Conservation (phyloP, 2,329 filamentous ascomycete genomes). For the Verticillium albo-atrum region DNA sequence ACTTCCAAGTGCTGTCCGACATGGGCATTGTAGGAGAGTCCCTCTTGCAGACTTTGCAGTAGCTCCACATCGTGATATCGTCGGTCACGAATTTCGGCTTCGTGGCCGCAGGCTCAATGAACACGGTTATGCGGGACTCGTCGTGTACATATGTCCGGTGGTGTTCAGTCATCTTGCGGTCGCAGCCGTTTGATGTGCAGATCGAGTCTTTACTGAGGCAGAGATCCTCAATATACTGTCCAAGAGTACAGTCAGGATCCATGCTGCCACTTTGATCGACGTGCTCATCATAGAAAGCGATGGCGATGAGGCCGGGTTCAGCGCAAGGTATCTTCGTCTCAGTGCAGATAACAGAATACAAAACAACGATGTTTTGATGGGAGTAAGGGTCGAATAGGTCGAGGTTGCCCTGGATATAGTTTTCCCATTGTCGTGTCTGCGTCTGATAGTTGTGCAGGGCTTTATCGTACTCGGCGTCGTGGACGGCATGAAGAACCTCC, state of each 20-base stretch:
- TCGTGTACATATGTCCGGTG: constrained; percentile 97
- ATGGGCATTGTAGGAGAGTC: constrained; percentile 87
- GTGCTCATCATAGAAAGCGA: constrained; percentile 92
- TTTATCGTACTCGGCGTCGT: constrained; percentile 95
- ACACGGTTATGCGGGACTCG: constrained; percentile 86
- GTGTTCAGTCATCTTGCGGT: constrained; percentile 84
- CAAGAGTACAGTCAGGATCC: constrained; percentile 86
- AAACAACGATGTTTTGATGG: constrained; percentile 92
- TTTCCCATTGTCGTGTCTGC: constrained; percentile 94
- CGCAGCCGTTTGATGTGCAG: constrained; percentile 81
- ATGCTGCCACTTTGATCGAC: constrained; percentile 57
- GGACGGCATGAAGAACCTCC: constrained; percentile 89
- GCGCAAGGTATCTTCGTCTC: constrained; percentile 89
- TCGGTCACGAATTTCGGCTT: constrained; percentile 40
- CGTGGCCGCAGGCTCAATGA: constrained; percentile 62
- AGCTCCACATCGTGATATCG: constrained; percentile 95
- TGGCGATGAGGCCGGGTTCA: constrained; percentile 83
- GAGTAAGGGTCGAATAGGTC: constrained; percentile 92
- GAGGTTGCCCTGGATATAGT: constrained; percentile 81
- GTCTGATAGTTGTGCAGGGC: constrained; percentile 90
- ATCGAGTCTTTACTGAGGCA: constrained; percentile 71
- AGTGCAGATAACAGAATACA: constrained; percentile 92
- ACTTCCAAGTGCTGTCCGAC: constrained; percentile 94
- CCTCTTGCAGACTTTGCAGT: constrained; percentile 85
- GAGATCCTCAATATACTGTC: constrained; percentile 91